Evolutionary conservation across 2,329 filamentous ascomycete genomes (phyloP).

Genomic region (Stagonosporopsis vannaccii): DNA sequence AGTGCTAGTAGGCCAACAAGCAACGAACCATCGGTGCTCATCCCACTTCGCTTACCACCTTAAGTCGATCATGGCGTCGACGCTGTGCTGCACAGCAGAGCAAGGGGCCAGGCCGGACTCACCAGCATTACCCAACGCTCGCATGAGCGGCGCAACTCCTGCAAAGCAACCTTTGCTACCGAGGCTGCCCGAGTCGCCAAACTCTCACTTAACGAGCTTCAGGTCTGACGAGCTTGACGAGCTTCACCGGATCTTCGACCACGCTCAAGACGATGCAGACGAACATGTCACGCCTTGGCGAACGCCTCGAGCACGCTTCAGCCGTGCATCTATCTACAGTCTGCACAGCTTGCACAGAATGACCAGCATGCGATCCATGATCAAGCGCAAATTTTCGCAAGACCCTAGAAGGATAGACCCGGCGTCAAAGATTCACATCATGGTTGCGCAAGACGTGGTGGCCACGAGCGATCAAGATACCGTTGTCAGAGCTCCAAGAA

Average conservation of each 20-base stretch:
- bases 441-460: constrained; percentile 15
- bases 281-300: constrained; percentile 23
- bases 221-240: constrained; percentile 43
- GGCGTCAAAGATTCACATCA: constrained; percentile 7
- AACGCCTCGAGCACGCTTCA: constrained; percentile 29
- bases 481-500: constrained; percentile 32
- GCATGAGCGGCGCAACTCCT: constrained; percentile 36
- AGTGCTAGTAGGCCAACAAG: constrained; percentile 9
- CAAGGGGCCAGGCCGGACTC: constrained; percentile 37
- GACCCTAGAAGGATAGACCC: constrained; percentile 30
- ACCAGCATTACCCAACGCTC: constrained; percentile 45
- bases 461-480: constrained; percentile 24
- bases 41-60: background rate
- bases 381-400: constrained; percentile 43
- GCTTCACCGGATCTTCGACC: constrained; percentile 45
- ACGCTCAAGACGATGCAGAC: constrained; percentile 27
- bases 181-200: constrained; percentile 24
- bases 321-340: constrained; percentile 39
- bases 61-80: constrained; percentile 37
- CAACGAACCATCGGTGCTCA: background rate
- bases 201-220: constrained; percentile 41
- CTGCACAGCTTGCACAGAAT: constrained; percentile 46
- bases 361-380: constrained; percentile 45
- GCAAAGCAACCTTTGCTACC: constrained; percentile 37
- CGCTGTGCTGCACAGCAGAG: constrained; percentile 44